A percentile compares a stretch with the other conserved stretches of the same genome.
Evolutionary conservation across 2,329 filamentous ascomycete genomes (phyloP).

Genomic region (Pseudocercospora vitis): DNA sequence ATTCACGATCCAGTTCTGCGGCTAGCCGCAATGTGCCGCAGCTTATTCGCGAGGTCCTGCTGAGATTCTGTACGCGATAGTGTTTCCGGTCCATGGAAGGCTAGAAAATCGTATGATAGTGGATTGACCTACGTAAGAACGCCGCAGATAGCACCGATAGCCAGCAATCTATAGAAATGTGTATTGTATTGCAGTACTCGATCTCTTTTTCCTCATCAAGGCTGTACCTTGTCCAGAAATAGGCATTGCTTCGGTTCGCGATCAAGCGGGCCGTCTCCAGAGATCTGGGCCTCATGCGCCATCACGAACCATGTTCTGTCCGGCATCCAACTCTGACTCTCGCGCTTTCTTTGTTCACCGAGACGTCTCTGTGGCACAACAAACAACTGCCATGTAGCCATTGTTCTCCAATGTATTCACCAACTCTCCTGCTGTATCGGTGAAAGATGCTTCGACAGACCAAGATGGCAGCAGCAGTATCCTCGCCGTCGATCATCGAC

Average conservation of each 20-base stretch:
- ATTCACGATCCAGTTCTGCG: too few relatives aligned
- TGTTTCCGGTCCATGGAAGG: too few relatives aligned
- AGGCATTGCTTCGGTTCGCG: neutral
- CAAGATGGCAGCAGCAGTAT: conserved; percentile 29
- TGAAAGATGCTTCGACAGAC: neutral
- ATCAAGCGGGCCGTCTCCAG: neutral
- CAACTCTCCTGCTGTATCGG: neutral
- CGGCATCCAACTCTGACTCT: neutral
- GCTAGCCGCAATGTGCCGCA: too few relatives aligned
- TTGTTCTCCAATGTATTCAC: neutral
- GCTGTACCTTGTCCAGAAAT: neutral
- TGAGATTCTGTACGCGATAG: too few relatives aligned
- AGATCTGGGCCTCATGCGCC: neutral
- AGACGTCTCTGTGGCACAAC: neutral
- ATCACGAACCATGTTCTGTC: neutral
- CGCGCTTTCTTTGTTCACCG: conserved; percentile 2
- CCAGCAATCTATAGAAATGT: too few relatives aligned
- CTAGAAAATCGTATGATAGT: too few relatives aligned
- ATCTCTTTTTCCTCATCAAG: too few relatives aligned
- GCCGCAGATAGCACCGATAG: too few relatives aligned
- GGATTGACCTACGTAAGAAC: too few relatives aligned
- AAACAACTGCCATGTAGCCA: conserved; percentile 4
- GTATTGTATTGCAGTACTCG: too few relatives aligned
- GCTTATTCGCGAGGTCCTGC: too few relatives aligned
- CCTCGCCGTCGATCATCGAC: conserved; percentile 28